Base-by-base conservation (phyloP, 2,329 filamentous ascomycete species). In the Neonectria ditissima region DNA sequence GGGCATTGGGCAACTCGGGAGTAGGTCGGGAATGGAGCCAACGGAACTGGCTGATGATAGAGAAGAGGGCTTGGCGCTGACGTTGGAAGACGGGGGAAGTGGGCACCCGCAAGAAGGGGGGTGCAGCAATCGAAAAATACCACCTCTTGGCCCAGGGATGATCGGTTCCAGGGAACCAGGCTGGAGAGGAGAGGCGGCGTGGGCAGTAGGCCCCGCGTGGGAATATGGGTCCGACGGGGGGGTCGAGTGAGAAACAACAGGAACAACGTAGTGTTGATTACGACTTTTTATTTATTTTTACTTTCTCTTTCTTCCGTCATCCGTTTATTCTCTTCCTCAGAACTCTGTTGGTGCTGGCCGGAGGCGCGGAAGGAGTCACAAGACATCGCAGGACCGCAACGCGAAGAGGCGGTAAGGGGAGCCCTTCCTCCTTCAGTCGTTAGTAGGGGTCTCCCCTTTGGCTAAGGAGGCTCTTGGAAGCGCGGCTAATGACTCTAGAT, bases 401-500 rank as follows among this genome's bases (percentile, higher is more conserved):
- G 52, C 32, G 43, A 45, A 24, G 45, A 62, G 45, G 59, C 37
- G 59, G 59, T 41, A 56, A 44, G 52, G 32, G 32, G 39, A 20
- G 57, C 43, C 22, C 11, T 30, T 41, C 30, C 32, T 58, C n/a
- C 18, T 32, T 39, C 34, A 37, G 53, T 24, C 41, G 24, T 30
- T 22, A 44, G 26, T 45, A 45, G 7, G 53, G 53, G 28, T 47
- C 24, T n/a, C 41, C 18, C 53, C 8, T 32, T 30, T 22, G 50
- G 55, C 34, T 51, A 51, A 39, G 55, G 44, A 59, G 55, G 61
- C 56, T 60, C 54, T 58, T 60, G 47, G 55, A 53, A 55, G 47
- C 50, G 62, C 57, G 61, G 61, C 57, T 65, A 65, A 61, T 59
- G 62, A 65, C 62, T 63, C 55, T 65, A 62, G 61, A 62, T 65